Evolutionary conservation across 2,329 filamentous ascomycete species (phyloP).

Genomic region (Clarireedia paspali): DNA sequence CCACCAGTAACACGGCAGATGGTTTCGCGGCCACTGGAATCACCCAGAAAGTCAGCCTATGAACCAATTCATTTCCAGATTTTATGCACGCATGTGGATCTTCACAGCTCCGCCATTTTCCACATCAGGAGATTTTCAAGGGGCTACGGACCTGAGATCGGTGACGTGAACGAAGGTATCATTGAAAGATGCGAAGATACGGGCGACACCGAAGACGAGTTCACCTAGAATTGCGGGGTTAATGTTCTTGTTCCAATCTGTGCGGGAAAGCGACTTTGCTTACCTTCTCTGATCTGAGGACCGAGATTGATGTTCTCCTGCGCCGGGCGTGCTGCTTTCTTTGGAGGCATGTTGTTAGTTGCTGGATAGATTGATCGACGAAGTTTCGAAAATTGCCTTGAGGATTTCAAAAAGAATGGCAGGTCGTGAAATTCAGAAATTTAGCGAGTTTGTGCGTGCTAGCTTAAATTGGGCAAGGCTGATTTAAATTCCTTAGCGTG

Average conservation of each 20-base stretch:
- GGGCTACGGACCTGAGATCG: conserved; percentile 75
- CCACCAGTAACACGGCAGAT: conserved; percentile 99
- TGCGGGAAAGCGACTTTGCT: conserved; percentile 26
- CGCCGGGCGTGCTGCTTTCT: conserved; percentile 75
- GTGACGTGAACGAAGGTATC: conserved; percentile 88
- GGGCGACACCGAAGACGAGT: conserved; percentile 71
- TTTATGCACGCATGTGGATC: conserved; percentile 1
- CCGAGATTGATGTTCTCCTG: conserved; percentile 99
- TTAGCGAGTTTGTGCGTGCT: conserved; percentile 12
- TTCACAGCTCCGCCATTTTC: conserved; percentile 13
- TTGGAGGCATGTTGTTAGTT: conserved; percentile 86
- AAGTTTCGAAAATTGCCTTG: conserved; percentile 2
- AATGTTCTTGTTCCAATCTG: background rate
- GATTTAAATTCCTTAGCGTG: background rate
- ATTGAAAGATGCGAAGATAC: conserved; percentile 71
- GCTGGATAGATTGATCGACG: conserved; percentile 29
- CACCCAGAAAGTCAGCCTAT: conserved; percentile 59
- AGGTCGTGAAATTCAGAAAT: conserved; percentile 2
- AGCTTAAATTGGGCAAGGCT: conserved; percentile 24
- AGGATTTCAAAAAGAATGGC: conserved; percentile 4
- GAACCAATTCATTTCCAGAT: conserved; percentile 28
- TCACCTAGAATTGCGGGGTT: conserved; percentile 42
- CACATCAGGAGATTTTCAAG: conserved; percentile 12
- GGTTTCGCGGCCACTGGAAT: conserved; percentile 95
- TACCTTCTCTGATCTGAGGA: conserved; percentile 93